These are phyloP conservation scores for Acorus calamus DNA, from an alignment of 106 monocot genomes.

Conservation along the genomic window DNA sequence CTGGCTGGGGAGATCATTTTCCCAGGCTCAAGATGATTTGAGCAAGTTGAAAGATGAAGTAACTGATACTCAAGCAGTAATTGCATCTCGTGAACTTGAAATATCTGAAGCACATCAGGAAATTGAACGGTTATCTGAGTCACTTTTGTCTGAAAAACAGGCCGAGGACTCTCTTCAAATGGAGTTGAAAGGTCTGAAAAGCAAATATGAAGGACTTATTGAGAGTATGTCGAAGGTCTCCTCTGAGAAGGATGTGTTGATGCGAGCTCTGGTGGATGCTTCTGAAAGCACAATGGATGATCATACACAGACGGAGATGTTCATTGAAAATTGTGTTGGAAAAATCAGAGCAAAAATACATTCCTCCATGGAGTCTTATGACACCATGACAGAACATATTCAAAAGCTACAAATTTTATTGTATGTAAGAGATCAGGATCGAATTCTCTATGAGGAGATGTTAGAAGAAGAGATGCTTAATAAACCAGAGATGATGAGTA, in stretches of 20 bases:
- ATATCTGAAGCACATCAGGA: slow-evolving; percentile 28
- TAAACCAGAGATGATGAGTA: slow-evolving; percentile 23
- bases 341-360: slow-evolving; percentile 30
- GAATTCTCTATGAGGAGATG: slow-evolving; percentile 34
- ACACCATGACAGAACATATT: slow-evolving; percentile 19
- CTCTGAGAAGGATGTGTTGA: slow-evolving; percentile 33
- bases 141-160: slow-evolving; percentile 34
- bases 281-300: slow-evolving; percentile 37
- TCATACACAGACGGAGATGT: slow-evolving; percentile 21
- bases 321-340: slow-evolving; percentile 35
- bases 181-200: slow-evolving; percentile 32
- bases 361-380: slow-evolving; percentile 6
- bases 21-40: slow-evolving; percentile 25
- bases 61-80: slow-evolving; percentile 7
- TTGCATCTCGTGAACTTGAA: slow-evolving; percentile 30
- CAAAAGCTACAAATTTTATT: slow-evolving; percentile 53
- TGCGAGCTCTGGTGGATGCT: slow-evolving; percentile 29
- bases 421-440: slow-evolving; percentile 40
- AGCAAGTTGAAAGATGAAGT: slow-evolving; percentile 31
- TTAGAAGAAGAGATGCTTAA: slow-evolving; percentile 53
- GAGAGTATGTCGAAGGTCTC: slow-evolving; percentile 36
- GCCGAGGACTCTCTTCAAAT: slow-evolving; percentile 27
- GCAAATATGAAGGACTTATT: slow-evolving; percentile 26
- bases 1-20: slow-evolving; percentile 34
- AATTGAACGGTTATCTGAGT: slow-evolving; percentile 27